Conservation (phyloP, 148 eudicot genomes). For the Arctostaphylos glauca region DNA sequence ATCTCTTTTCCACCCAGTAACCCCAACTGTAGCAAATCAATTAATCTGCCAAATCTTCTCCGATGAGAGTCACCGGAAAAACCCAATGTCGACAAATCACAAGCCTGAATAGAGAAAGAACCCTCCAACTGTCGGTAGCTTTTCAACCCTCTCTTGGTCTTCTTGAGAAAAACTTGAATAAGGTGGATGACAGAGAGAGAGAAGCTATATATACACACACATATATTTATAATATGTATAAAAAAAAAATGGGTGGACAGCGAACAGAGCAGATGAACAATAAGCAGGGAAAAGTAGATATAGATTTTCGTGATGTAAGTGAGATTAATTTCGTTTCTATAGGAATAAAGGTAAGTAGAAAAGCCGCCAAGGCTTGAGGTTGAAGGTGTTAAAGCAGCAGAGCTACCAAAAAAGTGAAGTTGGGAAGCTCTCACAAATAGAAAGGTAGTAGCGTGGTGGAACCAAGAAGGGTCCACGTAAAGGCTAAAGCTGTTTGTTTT, state of each 20-base stretch:
- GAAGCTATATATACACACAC: not conserved
- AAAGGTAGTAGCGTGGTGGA: no score
- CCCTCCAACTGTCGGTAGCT: no score
- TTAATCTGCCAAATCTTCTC: not conserved
- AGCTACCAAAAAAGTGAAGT: no score
- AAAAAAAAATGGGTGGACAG: constrained; percentile 26
- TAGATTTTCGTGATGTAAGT: constrained; percentile 3
- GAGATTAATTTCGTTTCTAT: not conserved
- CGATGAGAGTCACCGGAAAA: not conserved
- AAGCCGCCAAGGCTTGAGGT: constrained; percentile 22
- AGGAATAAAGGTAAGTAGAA: constrained; percentile 3
- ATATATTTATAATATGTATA: no score
- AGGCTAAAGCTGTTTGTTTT: no score
- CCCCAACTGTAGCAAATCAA: constrained; percentile 2
- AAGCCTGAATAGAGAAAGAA: not conserved
- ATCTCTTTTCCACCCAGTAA: not conserved
- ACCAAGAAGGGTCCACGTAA: no score
- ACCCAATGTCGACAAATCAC: not conserved
- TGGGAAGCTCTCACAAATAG: no score
- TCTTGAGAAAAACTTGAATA: no score
- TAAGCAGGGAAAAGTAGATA: constrained; percentile 17
- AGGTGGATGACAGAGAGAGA: not conserved
- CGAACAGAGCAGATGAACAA: constrained; percentile 26
- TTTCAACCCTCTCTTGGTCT: no score
- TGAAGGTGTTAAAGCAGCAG: not conserved